These are phyloP conservation scores for Paraconiothyrium sp. DNA, from an alignment of 2,329 filamentous ascomycete genomes.

Conservation along the genomic window DNA sequence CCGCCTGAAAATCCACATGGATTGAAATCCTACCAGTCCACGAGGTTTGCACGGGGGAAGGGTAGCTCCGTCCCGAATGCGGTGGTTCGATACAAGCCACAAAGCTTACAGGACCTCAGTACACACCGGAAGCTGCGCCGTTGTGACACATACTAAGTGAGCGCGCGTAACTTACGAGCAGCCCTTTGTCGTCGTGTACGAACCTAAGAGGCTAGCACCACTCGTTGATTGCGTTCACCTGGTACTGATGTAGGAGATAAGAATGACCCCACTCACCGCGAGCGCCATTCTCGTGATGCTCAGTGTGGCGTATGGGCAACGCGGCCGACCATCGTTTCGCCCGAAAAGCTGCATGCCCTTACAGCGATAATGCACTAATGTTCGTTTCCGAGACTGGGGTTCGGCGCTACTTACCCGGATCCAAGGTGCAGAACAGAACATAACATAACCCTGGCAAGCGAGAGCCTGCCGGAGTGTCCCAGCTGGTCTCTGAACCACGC, in stretches of 20 bases:
- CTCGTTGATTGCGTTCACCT: neutral
- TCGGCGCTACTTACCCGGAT: conserved; percentile 5
- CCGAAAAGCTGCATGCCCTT: conserved; percentile 3
- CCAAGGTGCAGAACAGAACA: neutral
- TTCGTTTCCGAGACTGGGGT: conserved; percentile 14
- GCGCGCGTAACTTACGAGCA: neutral
- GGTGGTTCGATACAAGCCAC: conserved; percentile 14
- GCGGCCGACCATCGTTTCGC: conserved; percentile 1
- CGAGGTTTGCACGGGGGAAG: conserved; percentile 8
- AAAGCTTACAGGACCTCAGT: conserved; percentile 12
- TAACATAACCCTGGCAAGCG: conserved; percentile 2
- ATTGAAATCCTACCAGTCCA: conserved; percentile 3
- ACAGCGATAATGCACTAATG: neutral
- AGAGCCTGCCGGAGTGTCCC: neutral
- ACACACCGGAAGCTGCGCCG: neutral
- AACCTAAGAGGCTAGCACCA: neutral
- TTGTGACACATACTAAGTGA: neutral
- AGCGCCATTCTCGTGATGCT: conserved; percentile 11
- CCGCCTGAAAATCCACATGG: neutral
- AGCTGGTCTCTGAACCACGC: conserved; percentile 4
- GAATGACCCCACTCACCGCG: neutral
- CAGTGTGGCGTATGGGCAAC: conserved; percentile 4
- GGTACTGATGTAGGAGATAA: neutral
- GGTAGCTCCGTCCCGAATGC: conserved; percentile 11
- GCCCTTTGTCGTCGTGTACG: neutral